Evolutionary conservation across 176 grass and related monocot species (phyloP).

Genomic region (Areca catechu): DNA sequence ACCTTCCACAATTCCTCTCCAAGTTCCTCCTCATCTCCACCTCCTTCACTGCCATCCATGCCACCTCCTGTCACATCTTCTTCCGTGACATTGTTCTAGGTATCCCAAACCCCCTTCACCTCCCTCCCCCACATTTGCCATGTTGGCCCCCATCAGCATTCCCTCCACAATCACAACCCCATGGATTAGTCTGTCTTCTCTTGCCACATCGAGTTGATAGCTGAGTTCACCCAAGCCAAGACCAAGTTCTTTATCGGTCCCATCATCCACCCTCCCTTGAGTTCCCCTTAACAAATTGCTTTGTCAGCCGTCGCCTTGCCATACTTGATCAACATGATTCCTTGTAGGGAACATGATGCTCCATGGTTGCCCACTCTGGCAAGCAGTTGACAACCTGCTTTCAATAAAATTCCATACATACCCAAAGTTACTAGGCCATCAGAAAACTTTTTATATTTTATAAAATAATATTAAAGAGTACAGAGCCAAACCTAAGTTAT

Average conservation of each 20-base stretch:
- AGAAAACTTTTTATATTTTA: no score
- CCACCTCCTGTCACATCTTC: conserved; percentile 37
- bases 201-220: conserved; percentile 70
- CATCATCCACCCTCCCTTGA: conserved; percentile 56
- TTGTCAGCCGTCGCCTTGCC: conserved; percentile 40
- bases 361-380: no score
- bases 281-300: conserved; percentile 59
- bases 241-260: conserved; percentile 69
- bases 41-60: conserved; percentile 57
- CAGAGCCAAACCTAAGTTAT: no score
- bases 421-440: no score
- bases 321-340: conserved; percentile 12
- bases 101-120: conserved; percentile 77
- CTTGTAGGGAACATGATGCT: no score
- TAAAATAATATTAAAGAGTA: no score
- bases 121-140: conserved; percentile 66
- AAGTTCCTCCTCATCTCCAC: conserved; percentile 72
- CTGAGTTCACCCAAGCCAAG: conserved; percentile 61
- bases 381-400: no score
- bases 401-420: no score
- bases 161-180: conserved; percentile 42
- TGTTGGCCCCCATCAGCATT: conserved; percentile 35
- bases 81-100: conserved; percentile 86
- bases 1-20: conserved; percentile 65
- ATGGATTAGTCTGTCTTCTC: conserved; percentile 77